A percentile compares a stretch with the other conserved stretches of the same genome.
phyloP scores from a whole-genome alignment of 495 filamentous ascomycete genomes.

The Hypomontagnella submonticulosa region DNA sequence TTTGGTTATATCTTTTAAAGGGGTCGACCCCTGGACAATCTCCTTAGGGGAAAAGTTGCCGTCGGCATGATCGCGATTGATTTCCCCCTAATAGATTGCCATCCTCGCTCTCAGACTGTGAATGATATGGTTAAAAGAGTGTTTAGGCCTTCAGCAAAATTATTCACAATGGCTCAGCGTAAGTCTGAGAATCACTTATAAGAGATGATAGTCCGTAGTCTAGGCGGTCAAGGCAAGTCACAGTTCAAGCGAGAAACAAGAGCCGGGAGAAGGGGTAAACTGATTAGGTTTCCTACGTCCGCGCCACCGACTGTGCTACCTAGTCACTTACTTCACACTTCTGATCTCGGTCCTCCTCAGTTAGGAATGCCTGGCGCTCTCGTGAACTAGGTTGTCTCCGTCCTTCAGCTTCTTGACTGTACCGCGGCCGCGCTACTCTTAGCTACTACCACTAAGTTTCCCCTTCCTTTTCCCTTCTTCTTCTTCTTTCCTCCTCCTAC shows the following conservation, averaged over 20 bases:
- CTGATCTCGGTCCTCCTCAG: slow-evolving; percentile 14
- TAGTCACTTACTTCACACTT: slow-evolving; percentile 18
- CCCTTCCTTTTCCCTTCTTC: background rate
- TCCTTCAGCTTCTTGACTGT: background rate
- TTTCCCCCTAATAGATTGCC: too few species aligned
- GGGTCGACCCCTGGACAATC: too few species aligned
- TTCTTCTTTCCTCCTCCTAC: background rate
- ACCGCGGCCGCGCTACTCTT: background rate
- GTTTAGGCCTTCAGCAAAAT: too few species aligned
- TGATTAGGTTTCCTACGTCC: slow-evolving; percentile 46
- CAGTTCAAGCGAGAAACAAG: background rate
- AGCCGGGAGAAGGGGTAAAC: slow-evolving; percentile 13
- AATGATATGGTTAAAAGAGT: too few species aligned
- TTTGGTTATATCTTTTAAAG: too few species aligned
- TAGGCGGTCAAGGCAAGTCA: background rate
- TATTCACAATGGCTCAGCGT: too few species aligned
- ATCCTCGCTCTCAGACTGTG: too few species aligned
- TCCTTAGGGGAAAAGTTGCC: too few species aligned
- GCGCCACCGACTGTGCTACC: slow-evolving; percentile 22
- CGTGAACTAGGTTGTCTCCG: background rate
- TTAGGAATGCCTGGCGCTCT: background rate
- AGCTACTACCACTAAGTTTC: slow-evolving; percentile 8
- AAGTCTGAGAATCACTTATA: too few species aligned
- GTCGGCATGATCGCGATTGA: too few species aligned
- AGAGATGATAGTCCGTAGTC: too few species aligned